Evolutionary conservation across 1,139 yeast species (phyloP), one percentile per base, ranked within the genome.

Genomic region (Candida tetrigidarum): DNA sequence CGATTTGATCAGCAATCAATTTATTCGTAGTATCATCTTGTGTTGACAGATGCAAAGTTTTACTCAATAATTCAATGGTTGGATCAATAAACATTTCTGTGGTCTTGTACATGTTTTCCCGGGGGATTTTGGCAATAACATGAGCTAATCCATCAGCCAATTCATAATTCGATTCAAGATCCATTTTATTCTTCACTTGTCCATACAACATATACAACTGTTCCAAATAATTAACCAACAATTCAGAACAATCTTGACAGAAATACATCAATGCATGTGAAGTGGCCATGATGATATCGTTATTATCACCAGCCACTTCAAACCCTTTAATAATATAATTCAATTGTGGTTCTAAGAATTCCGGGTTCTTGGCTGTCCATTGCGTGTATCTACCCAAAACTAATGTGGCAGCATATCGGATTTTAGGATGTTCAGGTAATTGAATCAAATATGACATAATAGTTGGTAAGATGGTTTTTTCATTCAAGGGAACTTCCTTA

Each of bases 181-280:
- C 96, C 38, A 91, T 69, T 38, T 66, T 64, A 27, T 63, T 65
- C 44, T 72, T 70, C 32, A 92, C 80, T 55, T 81, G 84, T 45
- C 81, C 81, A 64, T 89, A 93, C 51, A 93, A 83, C 51, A 82
- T 74, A 55, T 84, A 83, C 45, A 95, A 71, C 61, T 90, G 96
- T 45, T 84, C 92, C 56, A 91, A 71, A 60, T 81, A 88, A 44
- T 80, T 78, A 26, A 84, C 81, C 53, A 95, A 71, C 15, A 84
- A 71, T 12, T 67, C 59, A 0, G 96, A 79, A 59, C 99, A 95
- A 64, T 95, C 99, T 58, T 88, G 88, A 68, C 98, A 92, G 59
- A 95, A 89, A 60, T 84, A 92, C 92, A 90, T 90, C 57, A 95
- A 76, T 0, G 99, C 96, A 64, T 89, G 93, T 0, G 97, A 87